Conservation (phyloP, 2,329 filamentous ascomycete species). For the Beauveria scarabaeidicola region DNA sequence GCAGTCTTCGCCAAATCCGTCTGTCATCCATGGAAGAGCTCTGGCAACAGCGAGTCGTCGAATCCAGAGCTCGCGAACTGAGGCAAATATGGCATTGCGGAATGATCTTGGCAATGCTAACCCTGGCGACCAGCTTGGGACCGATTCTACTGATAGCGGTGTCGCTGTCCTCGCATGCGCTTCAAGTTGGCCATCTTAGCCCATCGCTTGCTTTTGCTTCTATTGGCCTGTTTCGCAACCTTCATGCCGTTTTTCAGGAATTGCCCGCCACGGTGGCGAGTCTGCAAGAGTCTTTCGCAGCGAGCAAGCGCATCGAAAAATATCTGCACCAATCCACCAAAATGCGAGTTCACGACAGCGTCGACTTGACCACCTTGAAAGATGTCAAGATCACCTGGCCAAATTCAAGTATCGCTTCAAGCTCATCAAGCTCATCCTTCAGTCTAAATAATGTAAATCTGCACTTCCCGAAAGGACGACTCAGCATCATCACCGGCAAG, state of each 20-base stretch:
- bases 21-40: conserved; percentile 10
- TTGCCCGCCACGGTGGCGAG: conserved; percentile 3
- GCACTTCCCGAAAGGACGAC: conserved; percentile 51
- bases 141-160: conserved; percentile 7
- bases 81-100: conserved; percentile 7
- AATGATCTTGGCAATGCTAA: conserved; percentile 5
- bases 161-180: conserved; percentile 8
- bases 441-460: conserved; percentile 50
- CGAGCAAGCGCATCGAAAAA: conserved; percentile 5
- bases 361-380: not conserved
- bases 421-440: conserved; percentile 40
- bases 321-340: conserved; percentile 2
- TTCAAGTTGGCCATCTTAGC: not conserved
- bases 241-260: conserved; percentile 7
- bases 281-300: conserved; percentile 7
- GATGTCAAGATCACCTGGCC: conserved; percentile 8
- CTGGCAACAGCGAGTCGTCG: conserved; percentile 1
- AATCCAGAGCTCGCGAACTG: conserved; percentile 4
- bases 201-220: conserved; percentile 13
- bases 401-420: conserved; percentile 13
- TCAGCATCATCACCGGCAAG: conserved; percentile 60
- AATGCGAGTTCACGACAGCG: not conserved
- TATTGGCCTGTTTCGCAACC: conserved; percentile 7
- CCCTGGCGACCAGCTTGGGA: conserved; percentile 3
- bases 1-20: conserved; percentile 11